Base-by-base conservation (phyloP, 768 basidiomycete genomes). In the Boletellus ananiceps region DNA sequence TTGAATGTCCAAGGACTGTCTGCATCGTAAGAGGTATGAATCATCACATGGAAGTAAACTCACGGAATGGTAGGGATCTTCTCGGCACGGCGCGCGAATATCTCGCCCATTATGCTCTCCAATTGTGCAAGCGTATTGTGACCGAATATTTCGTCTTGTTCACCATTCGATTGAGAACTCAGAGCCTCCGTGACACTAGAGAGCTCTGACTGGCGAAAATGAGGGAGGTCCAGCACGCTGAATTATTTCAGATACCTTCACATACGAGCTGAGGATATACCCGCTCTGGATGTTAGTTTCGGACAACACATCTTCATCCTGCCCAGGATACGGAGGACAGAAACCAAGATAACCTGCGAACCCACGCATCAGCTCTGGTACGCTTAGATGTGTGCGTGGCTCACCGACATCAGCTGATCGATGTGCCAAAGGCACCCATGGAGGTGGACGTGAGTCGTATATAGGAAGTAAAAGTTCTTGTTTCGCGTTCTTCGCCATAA, bases 71-170 rank as follows among this genome's bases (percentile, higher is more conserved):
- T 47, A 16, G 84, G 75, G 11, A 78, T 64, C 46, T 66, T 73
- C 45, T 86, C 83, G 8, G 76, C 72, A 41, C 82, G 77, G 32
- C 85, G 80, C 41, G 72, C 62, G 50, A 90, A 86, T 43, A 92
- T 80, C 55, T 87, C 84, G 45, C 81, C 78, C 81, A 91, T 86
- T 25, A 93, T 71, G 44, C 81, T 78, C 57, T 90, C 87, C 33
- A 92, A 69, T 42, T 82, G 82, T 3, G 65, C 60, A 4, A 89
- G 66, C 4, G 79, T 75, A 54, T 74, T 74, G 25, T 73, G 71
- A 37, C 79, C 74, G 38, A 77, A 74, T 32, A 86, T 62, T 21
- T 69, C 74, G 41, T 73, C 75, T 47, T 75, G 76, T 12, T 56
- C 62, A 4, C 40, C n/a, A 35, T 52, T 47, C 19, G 52, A 54